phyloP scores from a whole-genome alignment of 176 grass and related monocot species.

The Themeda triandra region DNA sequence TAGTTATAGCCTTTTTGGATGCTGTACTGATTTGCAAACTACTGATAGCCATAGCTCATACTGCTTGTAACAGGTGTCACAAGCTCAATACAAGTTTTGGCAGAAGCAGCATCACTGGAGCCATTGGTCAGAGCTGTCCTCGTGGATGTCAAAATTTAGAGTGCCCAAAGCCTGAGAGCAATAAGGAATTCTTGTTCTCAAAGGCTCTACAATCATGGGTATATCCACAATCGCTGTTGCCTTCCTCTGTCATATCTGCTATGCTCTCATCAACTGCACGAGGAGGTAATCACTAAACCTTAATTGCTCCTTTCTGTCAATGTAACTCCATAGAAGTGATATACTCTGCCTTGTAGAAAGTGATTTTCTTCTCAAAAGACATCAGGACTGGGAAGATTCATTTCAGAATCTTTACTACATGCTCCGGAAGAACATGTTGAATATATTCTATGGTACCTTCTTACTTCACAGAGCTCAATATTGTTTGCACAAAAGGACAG shows the following conservation, averaged over 20 bases:
- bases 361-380: slow-evolving; percentile 68
- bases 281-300: slow-evolving; percentile 58
- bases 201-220: slow-evolving; percentile 85
- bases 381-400: slow-evolving; percentile 83
- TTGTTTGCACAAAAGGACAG: not conserved
- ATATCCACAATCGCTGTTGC: slow-evolving; percentile 73
- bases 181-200: slow-evolving; percentile 48
- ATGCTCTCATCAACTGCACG: slow-evolving; percentile 64
- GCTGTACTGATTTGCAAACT: not conserved
- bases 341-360: slow-evolving; percentile 45
- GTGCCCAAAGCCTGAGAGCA: slow-evolving; percentile 12
- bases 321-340: not conserved
- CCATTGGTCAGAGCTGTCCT: slow-evolving; percentile 33
- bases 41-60: not conserved
- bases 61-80: slow-evolving; percentile 67
- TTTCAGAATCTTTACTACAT: slow-evolving; percentile 84
- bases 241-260: slow-evolving; percentile 58
- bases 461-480: not conserved
- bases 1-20: not conserved
- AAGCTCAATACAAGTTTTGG: slow-evolving; percentile 46
- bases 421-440: slow-evolving; percentile 77
- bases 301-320: slow-evolving; percentile 5
- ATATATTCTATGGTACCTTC: slow-evolving; percentile 91
- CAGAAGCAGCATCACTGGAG: slow-evolving; percentile 28
- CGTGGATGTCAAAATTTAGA: slow-evolving; percentile 33